Evolutionary conservation across 2,329 filamentous ascomycete genomes (phyloP).

Genomic region (Fusarium scirpi): DNA sequence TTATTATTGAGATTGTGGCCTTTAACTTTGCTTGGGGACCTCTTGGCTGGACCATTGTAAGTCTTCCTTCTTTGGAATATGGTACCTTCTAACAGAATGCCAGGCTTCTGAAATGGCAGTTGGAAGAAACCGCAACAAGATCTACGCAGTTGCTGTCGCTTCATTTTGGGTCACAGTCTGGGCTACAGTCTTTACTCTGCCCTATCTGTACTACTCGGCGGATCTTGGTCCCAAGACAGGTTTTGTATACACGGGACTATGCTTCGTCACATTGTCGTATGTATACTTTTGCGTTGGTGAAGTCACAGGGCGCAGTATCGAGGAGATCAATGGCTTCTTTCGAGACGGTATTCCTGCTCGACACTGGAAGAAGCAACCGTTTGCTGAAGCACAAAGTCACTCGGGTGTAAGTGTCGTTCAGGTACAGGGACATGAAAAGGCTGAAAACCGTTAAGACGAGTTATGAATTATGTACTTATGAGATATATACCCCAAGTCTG

Average conservation of each 20-base stretch:
- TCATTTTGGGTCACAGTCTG: conserved; percentile 59
- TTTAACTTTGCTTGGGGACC: conserved; percentile 61
- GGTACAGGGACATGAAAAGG: conserved; percentile 13
- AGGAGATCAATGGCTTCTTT: conserved; percentile 49
- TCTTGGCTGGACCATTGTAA: conserved; percentile 53
- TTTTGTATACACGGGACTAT: conserved; percentile 53
- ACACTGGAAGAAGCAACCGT: conserved; percentile 45
- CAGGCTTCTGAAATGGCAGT: conserved; percentile 60
- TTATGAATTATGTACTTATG: conserved; percentile 6
- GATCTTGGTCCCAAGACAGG: conserved; percentile 55
- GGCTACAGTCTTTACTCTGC: conserved; percentile 55
- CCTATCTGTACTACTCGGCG: conserved; percentile 57
- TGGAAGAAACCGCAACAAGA: conserved; percentile 57
- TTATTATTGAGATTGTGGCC: conserved; percentile 57
- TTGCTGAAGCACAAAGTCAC: conserved; percentile 11
- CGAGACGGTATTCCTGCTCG: conserved; percentile 45
- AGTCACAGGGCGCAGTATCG: conserved; percentile 46
- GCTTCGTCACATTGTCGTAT: conserved; percentile 51
- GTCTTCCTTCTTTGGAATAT: background rate
- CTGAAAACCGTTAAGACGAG: background rate
- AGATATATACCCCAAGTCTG: conserved; percentile 6
- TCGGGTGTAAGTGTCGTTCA: conserved; percentile 4
- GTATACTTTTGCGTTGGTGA: conserved; percentile 54
- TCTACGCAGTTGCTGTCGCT: conserved; percentile 53
- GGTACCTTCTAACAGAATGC: background rate